Conservation (phyloP, 139 green algal genomes). For the Yamagishiella unicocca region DNA sequence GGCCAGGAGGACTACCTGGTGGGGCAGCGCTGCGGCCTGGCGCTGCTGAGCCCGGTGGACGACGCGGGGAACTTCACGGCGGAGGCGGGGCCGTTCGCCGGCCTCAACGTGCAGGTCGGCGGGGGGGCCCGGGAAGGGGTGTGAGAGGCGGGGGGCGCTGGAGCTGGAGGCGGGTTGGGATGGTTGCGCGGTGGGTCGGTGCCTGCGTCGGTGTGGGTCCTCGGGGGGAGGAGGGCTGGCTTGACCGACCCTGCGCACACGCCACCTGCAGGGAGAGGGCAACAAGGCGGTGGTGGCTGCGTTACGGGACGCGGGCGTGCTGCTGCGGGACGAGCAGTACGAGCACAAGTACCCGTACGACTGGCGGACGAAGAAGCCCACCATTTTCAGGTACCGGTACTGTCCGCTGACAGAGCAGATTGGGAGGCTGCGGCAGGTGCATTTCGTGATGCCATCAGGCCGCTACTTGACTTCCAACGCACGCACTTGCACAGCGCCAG, state of each 20-base stretch:
- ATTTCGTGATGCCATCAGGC: no score
- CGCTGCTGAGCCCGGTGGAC: conserved; percentile 95
- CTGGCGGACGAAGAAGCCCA: conserved; percentile 99
- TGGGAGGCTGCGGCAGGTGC: no score
- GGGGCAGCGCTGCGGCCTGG: conserved; percentile 84
- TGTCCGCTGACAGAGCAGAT: no score
- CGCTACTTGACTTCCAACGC: no score
- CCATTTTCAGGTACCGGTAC: conserved; percentile 97
- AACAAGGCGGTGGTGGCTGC: conserved; percentile 89
- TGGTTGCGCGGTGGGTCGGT: neutral
- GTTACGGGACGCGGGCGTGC: conserved; percentile 65
- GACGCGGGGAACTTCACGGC: conserved; percentile 95
- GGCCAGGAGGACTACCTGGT: conserved; percentile 96
- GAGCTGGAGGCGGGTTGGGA: neutral
- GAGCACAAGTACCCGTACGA: conserved; percentile 99
- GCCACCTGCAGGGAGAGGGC: conserved; percentile 75
- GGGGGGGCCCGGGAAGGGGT: neutral
- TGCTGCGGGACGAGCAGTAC: conserved; percentile 95
- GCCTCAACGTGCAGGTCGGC: conserved; percentile 81
- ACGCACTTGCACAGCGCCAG: no score
- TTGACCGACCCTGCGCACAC: no score
- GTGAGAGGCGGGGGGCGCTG: neutral
- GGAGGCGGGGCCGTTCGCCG: conserved; percentile 89
- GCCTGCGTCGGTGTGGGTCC: neutral
- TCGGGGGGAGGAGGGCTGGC: no score